Base-by-base conservation (phyloP, 352 stramenopile species). In the Pythium aphanidermatum region DNA sequence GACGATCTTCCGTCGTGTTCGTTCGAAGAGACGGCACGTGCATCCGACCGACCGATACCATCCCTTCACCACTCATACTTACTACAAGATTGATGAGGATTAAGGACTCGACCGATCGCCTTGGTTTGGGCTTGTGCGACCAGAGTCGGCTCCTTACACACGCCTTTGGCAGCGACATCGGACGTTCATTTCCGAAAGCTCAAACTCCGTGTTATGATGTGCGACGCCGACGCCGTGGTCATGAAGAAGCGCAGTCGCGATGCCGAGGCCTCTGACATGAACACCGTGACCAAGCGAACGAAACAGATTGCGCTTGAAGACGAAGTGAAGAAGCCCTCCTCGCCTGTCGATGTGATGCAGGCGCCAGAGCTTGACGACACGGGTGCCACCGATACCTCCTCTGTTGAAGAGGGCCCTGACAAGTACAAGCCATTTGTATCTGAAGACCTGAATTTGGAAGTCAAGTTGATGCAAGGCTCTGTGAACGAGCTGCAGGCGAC, bases 401-500 rank as follows among this genome's bases (percentile, higher is more conserved):
- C 39, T 3, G 29, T 51, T 16, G 50, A 58, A 3, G 46, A 37
- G n/a, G 7, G 9, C 17, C 9, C 21, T 21, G 19, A 27, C 10
- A 6, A 19, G 37, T 30, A 6, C 4, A 23, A 32, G 30, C 25
- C 35, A 21, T 16, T 48, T 35, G 17, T 17, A 19, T 58, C 51
- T 1, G 30, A 51, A 17, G 46, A 62, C 29, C 41, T 62, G 10
- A 48, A 56, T 35, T 14, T 56, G 1, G 53, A 62, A 51, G 53
- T 62, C 20, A 62, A 62, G 34, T 41, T 62, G 13, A 52, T 62
- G 46, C 53, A 56, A 26, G 36, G 37, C 27, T 19, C 46, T 14
- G 53, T 62, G 3, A 51, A 56, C 41, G 53, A 62, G 2, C 52
- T 62, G 53, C 53, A 62, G 16, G 25, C 23, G 2, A 52, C 46